Base-by-base conservation (phyloP, 108 stramenopile genomes). In the Conticribra weissflogii region DNA sequence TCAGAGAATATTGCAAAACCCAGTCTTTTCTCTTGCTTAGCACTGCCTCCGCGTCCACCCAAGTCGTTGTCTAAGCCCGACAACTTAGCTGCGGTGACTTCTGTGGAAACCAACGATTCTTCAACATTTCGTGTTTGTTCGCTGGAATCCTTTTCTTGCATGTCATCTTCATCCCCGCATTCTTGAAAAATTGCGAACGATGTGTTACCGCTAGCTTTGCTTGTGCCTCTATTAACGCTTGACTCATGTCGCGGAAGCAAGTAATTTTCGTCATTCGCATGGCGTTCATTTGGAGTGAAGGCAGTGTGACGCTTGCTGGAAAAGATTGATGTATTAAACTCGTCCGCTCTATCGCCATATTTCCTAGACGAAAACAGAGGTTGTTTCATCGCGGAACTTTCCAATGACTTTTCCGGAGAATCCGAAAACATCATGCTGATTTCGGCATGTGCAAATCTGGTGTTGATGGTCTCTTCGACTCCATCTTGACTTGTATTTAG, bases 391-490 rank as follows among this genome's bases (percentile, higher is more conserved):
- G 68, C 32, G 21, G 69, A 71, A 5, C 57, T 44, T 25, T 61
- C 29, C 23, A 71, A 52, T 50, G 51, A 34, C 36, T 59, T 71
- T 34, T 59, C 69, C 3, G 54, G 72, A 27, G 50, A 49, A 15
- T 75, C 78, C 1, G 61, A 88, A 63, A 94, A 94, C 92, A 94
- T 94, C 88, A 94, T 90, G 47, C 88, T 89, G 18, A 94, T 59
- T 61, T 94, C 92, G 24, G 73, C 82, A 74, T 86, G 82, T 17
- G 92, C 92, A 29, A 91, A 77, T 63, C 88, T 87, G 1, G 92
- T 91, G 57, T 94, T 94, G 33, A 94, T 88, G 0, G 92, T 94
- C 61, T 89, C 89, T 68, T 92, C 88, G 47, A 78, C 71, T 49
- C 60, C 68, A 15, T 72, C 59, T 22, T 71, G 74, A n/a, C 80